Conservation (phyloP, 352 stramenopile genomes). For the Phytophthora cactorum region DNA sequence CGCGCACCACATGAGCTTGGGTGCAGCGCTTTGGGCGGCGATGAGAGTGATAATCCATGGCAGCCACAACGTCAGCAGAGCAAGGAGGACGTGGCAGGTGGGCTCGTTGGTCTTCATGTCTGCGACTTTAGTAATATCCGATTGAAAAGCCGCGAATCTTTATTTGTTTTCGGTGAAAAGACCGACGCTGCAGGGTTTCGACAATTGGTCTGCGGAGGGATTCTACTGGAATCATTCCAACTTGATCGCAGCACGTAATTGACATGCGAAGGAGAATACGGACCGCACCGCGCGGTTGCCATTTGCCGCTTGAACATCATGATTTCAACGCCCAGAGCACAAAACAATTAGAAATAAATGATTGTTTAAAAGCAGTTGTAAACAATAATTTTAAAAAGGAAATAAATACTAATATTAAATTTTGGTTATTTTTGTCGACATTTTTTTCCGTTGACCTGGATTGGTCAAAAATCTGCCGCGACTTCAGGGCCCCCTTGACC, state of each 20-base stretch:
- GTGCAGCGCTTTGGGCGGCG: constrained; percentile 24
- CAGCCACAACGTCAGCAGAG: constrained; percentile 7
- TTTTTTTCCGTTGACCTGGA: not conserved
- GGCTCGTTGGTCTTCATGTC: constrained; percentile 5
- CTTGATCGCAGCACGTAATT: not conserved
- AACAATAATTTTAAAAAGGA: too few species aligned
- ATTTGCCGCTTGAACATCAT: not conserved
- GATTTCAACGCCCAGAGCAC: too few species aligned
- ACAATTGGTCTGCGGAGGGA: not conserved
- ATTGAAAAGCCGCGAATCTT: constrained; percentile 33
- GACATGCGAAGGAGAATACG: not conserved
- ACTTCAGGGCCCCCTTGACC: not conserved
- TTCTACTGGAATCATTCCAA: not conserved
- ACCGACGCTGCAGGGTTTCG: not conserved
- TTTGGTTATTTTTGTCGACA: not conserved
- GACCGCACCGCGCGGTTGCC: not conserved
- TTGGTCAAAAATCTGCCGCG: constrained; percentile 3
- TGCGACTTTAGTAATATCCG: not conserved
- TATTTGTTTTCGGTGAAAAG: constrained; percentile 2
- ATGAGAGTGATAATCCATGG: not conserved
- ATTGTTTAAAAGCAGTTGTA: too few species aligned
- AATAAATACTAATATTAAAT: too few species aligned
- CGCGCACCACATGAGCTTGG: constrained; percentile 71
- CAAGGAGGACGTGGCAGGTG: not conserved
- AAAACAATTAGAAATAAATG: too few species aligned